These are phyloP conservation scores for Flammula alnicola DNA, from an alignment of 1,284 basidiomycete species.

Conservation along the genomic window DNA sequence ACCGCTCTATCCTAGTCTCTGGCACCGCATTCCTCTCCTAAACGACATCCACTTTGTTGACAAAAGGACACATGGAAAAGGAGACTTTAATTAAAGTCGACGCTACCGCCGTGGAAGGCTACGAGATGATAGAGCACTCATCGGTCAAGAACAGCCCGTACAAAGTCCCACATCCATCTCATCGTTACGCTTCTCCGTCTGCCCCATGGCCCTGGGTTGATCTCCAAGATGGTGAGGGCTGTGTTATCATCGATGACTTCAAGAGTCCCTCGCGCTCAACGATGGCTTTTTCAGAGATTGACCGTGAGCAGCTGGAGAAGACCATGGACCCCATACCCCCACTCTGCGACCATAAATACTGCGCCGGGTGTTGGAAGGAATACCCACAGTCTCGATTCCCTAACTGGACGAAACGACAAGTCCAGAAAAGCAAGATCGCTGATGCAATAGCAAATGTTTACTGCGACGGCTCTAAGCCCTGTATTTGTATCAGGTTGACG, in stretches of 20 bases:
- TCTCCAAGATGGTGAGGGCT: constrained; percentile 35
- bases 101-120: too few relatives aligned
- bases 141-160: too few relatives aligned
- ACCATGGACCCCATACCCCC: constrained; percentile 41
- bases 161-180: constrained; percentile 30
- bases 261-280: constrained; percentile 4
- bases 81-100: too few relatives aligned
- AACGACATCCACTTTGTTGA: too few relatives aligned
- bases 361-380: constrained; percentile 25
- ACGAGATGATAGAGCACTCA: too few relatives aligned
- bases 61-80: too few relatives aligned
- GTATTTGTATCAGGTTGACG: constrained; percentile 26
- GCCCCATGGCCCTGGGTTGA: constrained; percentile 45
- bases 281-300: constrained; percentile 38
- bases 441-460: constrained; percentile 25
- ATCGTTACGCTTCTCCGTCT: constrained; percentile 36
- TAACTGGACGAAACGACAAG: constrained; percentile 29
- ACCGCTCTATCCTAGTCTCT: too few relatives aligned
- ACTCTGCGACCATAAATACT: constrained; percentile 39
- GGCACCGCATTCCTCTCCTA: too few relatives aligned
- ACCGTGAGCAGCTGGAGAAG: constrained; percentile 35
- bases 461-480: constrained; percentile 13
- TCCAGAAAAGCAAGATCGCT: constrained; percentile 29
- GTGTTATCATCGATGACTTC: not conserved
- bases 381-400: constrained; percentile 34